Evolutionary conservation across 2,329 filamentous ascomycete genomes (phyloP).

Genomic region (Annulohypoxylon truncatum): DNA sequence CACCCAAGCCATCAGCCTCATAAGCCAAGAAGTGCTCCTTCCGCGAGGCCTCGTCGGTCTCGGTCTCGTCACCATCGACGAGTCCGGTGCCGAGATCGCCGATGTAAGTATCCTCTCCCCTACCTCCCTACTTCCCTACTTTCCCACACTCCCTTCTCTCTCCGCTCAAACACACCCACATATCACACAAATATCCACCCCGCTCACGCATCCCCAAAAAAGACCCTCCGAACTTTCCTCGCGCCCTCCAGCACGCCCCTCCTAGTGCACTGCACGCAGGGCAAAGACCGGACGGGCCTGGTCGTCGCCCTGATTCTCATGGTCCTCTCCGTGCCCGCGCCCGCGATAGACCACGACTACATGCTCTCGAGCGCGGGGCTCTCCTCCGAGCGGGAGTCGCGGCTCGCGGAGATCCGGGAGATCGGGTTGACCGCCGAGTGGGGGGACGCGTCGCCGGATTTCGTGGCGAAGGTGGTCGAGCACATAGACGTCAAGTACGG

Average conservation of each 20-base stretch:
- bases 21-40: constrained; percentile 77
- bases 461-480: constrained; percentile 68
- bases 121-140: not conserved
- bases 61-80: constrained; percentile 75
- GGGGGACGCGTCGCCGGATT: constrained; percentile 71
- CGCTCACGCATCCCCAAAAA: constrained; percentile 2
- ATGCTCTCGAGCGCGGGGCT: constrained; percentile 71
- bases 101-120: constrained; percentile 47
- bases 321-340: constrained; percentile 66
- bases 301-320: constrained; percentile 76
- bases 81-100: constrained; percentile 72
- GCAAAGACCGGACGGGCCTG: constrained; percentile 86
- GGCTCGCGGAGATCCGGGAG: constrained; percentile 74
- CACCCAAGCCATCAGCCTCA: constrained; percentile 74
- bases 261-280: constrained; percentile 87
- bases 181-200: not conserved
- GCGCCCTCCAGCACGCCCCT: constrained; percentile 67
- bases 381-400: constrained; percentile 68
- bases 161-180: no score
- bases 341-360: constrained; percentile 79
- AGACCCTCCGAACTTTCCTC: constrained; percentile 63
- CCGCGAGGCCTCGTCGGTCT: constrained; percentile 78
- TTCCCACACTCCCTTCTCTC: not conserved
- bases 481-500: constrained; percentile 74
- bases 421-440: constrained; percentile 82